Base-by-base conservation (phyloP, 257 asterid genomes). In the Solanum peruvianum region DNA sequence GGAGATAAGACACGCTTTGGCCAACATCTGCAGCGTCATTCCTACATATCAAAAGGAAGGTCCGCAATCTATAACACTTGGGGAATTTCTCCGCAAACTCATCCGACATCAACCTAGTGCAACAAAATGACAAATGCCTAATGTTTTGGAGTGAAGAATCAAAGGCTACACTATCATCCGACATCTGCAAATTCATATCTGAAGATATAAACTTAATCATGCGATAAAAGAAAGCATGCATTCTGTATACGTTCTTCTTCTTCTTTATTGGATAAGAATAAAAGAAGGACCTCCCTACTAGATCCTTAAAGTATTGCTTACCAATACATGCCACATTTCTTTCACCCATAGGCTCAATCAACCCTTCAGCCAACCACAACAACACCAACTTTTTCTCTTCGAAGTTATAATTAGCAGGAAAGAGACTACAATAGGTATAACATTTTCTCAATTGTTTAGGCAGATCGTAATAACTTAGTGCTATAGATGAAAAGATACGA, bases 291-390 rank as follows among this genome's bases (percentile, higher is more conserved):
- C 85, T 88, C 16, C 67, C 9, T 18, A 9, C 7, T 7, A 88
- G 49, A 39, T 87, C 89, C 11, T 85, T 41, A 62, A 90, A 73
- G n/a, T 87, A 85, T 1, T 73, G 86, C 3, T 11, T n/a, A 31
- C 33, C 33, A 31, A 31, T 31, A 31, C 33, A 31, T 31, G 33
- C 3, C 33, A 31, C 3, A 31, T 31, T 31, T 31, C 33, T 33
- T 33, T 33, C 35, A 72, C 86, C 76, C 10, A 66, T 13, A 0
- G 85, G 89, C 20, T 47, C 60, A 67, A 85, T 27, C 20, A 85
- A 88, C 9, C 89, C 86, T 66, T 84, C 87, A 18, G 85, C 82
- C 86, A 88, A 78, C 90, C 91, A 90, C 15, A 87, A 4, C 12
- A 83, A 39, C 9, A 88, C 39, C 6, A 33, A 35, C 5, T 87